phyloP scores from a whole-genome alignment of 257 asterid genomes.

The Nicotiana tabacum region DNA sequence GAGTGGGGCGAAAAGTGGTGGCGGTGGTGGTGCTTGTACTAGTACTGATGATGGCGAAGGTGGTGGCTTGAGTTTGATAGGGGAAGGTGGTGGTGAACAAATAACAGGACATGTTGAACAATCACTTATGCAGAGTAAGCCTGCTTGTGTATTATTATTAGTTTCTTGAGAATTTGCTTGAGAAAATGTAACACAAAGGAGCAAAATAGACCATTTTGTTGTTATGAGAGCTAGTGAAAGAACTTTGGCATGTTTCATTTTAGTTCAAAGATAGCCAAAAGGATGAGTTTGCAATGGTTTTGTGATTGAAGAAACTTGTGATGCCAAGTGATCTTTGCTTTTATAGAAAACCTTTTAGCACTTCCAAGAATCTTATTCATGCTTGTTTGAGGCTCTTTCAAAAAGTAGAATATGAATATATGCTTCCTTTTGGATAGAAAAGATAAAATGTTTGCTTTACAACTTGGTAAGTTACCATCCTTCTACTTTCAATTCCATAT shows the following conservation, averaged over 20 bases:
- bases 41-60: conserved; percentile 18
- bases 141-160: conserved; percentile 22
- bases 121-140: conserved; percentile 63
- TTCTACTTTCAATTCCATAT: background rate
- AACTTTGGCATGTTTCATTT: conserved; percentile 22
- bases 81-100: conserved; percentile 67
- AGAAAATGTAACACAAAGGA: conserved; percentile 20
- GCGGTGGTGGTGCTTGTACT: conserved; percentile 22
- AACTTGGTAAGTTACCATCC: background rate
- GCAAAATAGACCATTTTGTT: conserved; percentile 19
- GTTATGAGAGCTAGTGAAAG: conserved; percentile 14
- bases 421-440: background rate
- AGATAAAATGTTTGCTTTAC: background rate
- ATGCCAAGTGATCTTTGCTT: conserved; percentile 22
- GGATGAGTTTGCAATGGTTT: background rate
- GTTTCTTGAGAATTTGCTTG: conserved; percentile 18
- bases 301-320: conserved; percentile 13
- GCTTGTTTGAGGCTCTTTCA: conserved; percentile 13
- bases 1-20: conserved; percentile 22
- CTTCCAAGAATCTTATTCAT: background rate
- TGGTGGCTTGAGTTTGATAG: conserved; percentile 16
- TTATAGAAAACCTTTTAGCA: background rate
- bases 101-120: conserved; percentile 65
- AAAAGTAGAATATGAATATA: background rate
- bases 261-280: background rate